Percentiles rank a stretch among this genome's conserved stretches.
Evolutionary conservation across 495 filamentous ascomycete species (phyloP).

Genomic region (Neurospora tetrasperma): DNA sequence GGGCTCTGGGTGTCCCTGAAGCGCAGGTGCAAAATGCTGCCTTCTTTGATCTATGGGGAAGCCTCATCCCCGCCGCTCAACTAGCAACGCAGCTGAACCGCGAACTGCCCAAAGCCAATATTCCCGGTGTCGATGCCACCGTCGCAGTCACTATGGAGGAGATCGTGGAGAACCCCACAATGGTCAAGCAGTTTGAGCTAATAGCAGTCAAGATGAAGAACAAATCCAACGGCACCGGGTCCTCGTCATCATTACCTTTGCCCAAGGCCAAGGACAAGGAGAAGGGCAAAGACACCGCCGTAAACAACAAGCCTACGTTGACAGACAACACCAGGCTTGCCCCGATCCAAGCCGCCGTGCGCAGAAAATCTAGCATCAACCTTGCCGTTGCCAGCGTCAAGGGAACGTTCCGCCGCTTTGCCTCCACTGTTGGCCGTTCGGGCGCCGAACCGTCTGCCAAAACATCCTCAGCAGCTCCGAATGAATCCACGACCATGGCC

Average conservation of each 20-base stretch:
- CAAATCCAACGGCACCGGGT: constrained; percentile 1
- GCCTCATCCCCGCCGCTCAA: constrained; percentile 35
- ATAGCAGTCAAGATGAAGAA: constrained; percentile 31
- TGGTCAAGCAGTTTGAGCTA: constrained; percentile 38
- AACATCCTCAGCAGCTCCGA: background rate
- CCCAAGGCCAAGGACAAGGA: constrained; percentile 6
- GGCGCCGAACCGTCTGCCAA: constrained; percentile 3
- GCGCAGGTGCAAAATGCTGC: constrained; percentile 32
- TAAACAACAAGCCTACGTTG: constrained; percentile 1
- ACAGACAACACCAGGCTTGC: background rate
- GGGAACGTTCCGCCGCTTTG: constrained; percentile 16
- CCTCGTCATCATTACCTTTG: background rate
- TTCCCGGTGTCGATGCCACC: constrained; percentile 11
- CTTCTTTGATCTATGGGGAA: constrained; percentile 41
- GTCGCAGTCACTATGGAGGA: constrained; percentile 32
- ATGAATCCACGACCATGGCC: constrained; percentile 8
- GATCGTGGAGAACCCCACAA: constrained; percentile 36
- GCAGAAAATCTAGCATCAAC: constrained; percentile 22
- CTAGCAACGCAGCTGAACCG: constrained; percentile 32
- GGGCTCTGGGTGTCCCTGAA: constrained; percentile 30
- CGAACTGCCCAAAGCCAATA: constrained; percentile 20
- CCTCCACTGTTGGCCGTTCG: constrained; percentile 19
- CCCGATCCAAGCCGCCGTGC: background rate
- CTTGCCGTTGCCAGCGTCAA: constrained; percentile 15
- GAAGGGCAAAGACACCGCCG: constrained; percentile 6